These are phyloP conservation scores for Neofusicoccum umdonicola DNA, from an alignment of 2,329 filamentous ascomycete genomes.

Conservation along the genomic window DNA sequence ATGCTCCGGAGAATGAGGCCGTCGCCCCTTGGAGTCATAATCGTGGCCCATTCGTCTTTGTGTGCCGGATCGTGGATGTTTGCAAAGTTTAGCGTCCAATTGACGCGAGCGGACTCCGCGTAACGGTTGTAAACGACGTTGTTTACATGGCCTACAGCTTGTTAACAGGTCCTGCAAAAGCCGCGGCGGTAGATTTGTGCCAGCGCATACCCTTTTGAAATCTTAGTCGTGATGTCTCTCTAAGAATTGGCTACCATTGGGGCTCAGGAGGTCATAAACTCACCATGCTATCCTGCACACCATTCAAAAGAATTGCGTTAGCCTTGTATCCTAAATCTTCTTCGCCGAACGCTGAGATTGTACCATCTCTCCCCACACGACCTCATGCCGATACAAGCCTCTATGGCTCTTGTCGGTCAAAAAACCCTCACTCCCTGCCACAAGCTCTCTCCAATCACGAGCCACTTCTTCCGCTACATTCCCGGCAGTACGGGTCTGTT, in stretches of 20 bases:
- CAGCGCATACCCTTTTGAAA: slow-evolving; percentile 11
- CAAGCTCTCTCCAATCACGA: slow-evolving; percentile 67
- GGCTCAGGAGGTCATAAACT: slow-evolving; percentile 22
- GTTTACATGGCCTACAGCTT: slow-evolving; percentile 69
- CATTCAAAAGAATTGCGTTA: slow-evolving; percentile 27
- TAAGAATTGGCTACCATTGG: slow-evolving; percentile 7
- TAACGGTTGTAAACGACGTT: slow-evolving; percentile 82
- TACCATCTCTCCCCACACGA: slow-evolving; percentile 87
- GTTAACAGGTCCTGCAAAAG: slow-evolving; percentile 15
- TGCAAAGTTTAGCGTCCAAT: slow-evolving; percentile 73
- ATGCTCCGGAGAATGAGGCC: slow-evolving; percentile 80
- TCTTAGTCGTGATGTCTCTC: background rate
- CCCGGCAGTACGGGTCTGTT: slow-evolving; percentile 57
- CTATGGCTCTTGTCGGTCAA: slow-evolving; percentile 61
- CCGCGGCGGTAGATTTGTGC: background rate
- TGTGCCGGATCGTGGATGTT: slow-evolving; percentile 61
- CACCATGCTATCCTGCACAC: slow-evolving; percentile 54
- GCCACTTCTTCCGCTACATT: background rate
- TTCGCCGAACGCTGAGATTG: slow-evolving; percentile 23
- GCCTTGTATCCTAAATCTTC: slow-evolving; percentile 14
- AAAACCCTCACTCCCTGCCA: slow-evolving; percentile 74
- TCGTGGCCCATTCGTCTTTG: slow-evolving; percentile 62
- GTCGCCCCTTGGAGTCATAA: slow-evolving; percentile 64
- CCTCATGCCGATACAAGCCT: slow-evolving; percentile 63
- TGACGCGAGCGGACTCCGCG: slow-evolving; percentile 76